These are phyloP conservation scores for Alternaria triticimaculans DNA, from an alignment of 2,329 filamentous ascomycete genomes.

Conservation along the genomic window DNA sequence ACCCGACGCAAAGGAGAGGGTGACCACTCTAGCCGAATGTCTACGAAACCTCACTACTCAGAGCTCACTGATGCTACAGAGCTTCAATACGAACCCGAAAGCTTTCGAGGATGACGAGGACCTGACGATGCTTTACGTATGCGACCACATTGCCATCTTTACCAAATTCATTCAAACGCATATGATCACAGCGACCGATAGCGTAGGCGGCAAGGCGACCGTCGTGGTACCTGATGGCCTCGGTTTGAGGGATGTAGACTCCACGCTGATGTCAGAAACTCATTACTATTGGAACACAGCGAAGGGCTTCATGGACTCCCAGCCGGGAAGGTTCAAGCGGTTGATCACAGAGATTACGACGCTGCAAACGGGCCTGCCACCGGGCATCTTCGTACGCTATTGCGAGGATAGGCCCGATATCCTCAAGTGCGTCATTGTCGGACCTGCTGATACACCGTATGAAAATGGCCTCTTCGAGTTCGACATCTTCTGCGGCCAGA, in stretches of 20 bases:
- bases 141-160: conserved; percentile 40
- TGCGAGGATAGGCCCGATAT: conserved; percentile 55
- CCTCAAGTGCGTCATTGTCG: conserved; percentile 60
- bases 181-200: not conserved
- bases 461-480: conserved; percentile 64
- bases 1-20: conserved; percentile 5
- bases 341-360: conserved; percentile 52
- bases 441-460: conserved; percentile 60
- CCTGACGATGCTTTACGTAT: conserved; percentile 43
- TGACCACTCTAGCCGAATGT: conserved; percentile 32
- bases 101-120: conserved; percentile 33
- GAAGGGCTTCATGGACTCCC: conserved; percentile 11
- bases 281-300: conserved; percentile 29
- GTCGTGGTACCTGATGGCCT: not conserved
- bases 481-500: conserved; percentile 54
- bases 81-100: conserved; percentile 17
- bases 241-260: conserved; percentile 42
- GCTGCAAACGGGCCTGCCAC: conserved; percentile 56
- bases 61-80: conserved; percentile 29
- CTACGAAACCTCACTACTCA: conserved; percentile 36
- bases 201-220: not conserved
- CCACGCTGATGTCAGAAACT: conserved; percentile 45
- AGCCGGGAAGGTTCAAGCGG: conserved; percentile 56
- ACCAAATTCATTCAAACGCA: conserved; percentile 27
- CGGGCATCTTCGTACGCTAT: conserved; percentile 60